These are phyloP conservation scores for Sporothrix protearum DNA, from an alignment of 2,329 filamentous ascomycete species.

Conservation along the genomic window DNA sequence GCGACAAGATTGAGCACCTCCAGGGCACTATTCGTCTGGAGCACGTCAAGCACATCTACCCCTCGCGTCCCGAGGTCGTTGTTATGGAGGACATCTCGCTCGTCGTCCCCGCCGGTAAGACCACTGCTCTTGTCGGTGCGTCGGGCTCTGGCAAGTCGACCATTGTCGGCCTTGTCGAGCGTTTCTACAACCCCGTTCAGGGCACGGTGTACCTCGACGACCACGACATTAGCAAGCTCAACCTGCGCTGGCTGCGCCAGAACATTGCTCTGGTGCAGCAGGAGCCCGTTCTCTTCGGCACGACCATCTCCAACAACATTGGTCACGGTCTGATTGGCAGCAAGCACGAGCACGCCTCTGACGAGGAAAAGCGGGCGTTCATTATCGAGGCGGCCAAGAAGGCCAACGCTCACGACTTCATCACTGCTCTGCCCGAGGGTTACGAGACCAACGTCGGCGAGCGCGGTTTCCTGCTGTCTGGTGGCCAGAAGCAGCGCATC, in stretches of 20 bases:
- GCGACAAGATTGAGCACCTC: conserved; percentile 68
- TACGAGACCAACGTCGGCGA: conserved; percentile 96
- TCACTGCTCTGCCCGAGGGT: conserved; percentile 73
- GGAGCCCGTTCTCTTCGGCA: conserved; percentile 86
- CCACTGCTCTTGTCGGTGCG: conserved; percentile 87
- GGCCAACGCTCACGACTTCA: conserved; percentile 93
- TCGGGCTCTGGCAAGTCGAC: conserved; percentile 95
- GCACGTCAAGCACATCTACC: conserved; percentile 88
- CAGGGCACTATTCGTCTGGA: conserved; percentile 76
- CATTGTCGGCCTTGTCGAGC: conserved; percentile 86
- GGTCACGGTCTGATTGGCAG: conserved; percentile 87
- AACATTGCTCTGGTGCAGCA: conserved; percentile 92
- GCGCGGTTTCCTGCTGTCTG: conserved; percentile 84
- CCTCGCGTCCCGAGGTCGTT: conserved; percentile 82
- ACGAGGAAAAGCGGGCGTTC: conserved; percentile 65
- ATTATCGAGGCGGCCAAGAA: conserved; percentile 80
- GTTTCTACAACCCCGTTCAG: conserved; percentile 86
- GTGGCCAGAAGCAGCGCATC: conserved; percentile 95
- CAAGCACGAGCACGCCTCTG: conserved; percentile 62
- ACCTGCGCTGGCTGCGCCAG: conserved; percentile 85
- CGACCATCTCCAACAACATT: conserved; percentile 87
- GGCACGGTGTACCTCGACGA: conserved; percentile 79
- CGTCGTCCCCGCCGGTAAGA: conserved; percentile 80
- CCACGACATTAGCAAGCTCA: conserved; percentile 73
- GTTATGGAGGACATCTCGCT: conserved; percentile 84